Conservation (phyloP, 2,329 filamentous ascomycete genomes). For the Fonsecaea multimorphosa region DNA sequence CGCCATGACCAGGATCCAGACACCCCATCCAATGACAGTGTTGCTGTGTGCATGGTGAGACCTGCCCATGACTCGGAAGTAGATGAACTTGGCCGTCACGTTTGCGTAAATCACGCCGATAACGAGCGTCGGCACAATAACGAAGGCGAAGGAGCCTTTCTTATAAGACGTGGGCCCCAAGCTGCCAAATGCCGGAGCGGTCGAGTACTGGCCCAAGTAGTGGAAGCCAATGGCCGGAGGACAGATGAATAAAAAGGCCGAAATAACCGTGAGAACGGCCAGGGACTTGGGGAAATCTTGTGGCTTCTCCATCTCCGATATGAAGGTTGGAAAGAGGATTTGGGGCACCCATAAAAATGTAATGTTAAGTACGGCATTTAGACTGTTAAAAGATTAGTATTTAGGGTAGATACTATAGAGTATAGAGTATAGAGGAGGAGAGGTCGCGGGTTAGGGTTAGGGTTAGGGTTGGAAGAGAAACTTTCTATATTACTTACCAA, state of each 20-base stretch:
- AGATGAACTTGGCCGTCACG: slow-evolving; percentile 57
- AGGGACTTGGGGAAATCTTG: slow-evolving; percentile 60
- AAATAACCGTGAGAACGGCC: slow-evolving; percentile 54
- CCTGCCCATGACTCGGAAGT: slow-evolving; percentile 51
- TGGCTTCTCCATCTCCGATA: slow-evolving; percentile 58
- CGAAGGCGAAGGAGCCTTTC: slow-evolving; percentile 58
- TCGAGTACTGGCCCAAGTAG: slow-evolving; percentile 58
- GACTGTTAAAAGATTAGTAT: slow-evolving; percentile 36
- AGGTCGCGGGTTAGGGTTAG: too few species aligned
- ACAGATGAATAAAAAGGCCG: slow-evolving; percentile 57
- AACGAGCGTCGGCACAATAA: slow-evolving; percentile 58
- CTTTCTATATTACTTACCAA: too few species aligned
- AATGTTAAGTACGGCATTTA: slow-evolving; percentile 59
- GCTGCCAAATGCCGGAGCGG: slow-evolving; percentile 57
- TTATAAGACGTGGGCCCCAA: slow-evolving; percentile 54
- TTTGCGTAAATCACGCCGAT: slow-evolving; percentile 60
- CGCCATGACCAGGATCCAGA: slow-evolving; percentile 44
- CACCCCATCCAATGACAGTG: slow-evolving; percentile 56
- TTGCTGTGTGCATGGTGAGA: slow-evolving; percentile 56
- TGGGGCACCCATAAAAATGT: slow-evolving; percentile 60
- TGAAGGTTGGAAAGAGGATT: slow-evolving; percentile 60
- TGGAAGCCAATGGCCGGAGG: slow-evolving; percentile 57
- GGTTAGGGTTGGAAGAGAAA: too few species aligned
- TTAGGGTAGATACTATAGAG: too few species aligned
- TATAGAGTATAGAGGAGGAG: too few species aligned